Conservation (phyloP, 768 basidiomycete species). For the Exsudoporus frostii region DNA sequence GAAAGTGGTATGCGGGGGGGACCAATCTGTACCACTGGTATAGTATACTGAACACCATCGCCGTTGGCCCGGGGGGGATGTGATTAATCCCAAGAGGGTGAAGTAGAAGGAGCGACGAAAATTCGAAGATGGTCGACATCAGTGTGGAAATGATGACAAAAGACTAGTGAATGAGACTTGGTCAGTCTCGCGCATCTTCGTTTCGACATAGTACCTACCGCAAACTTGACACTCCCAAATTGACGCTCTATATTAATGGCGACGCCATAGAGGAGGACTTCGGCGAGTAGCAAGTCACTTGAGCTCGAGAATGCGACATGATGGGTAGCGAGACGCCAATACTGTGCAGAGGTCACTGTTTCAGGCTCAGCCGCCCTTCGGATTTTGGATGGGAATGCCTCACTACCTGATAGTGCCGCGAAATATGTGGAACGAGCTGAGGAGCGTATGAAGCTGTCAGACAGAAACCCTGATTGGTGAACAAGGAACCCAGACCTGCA, state of each 20-base stretch:
- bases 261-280: conserved; percentile 69
- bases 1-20: conserved; percentile 71
- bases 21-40: conserved; percentile 82
- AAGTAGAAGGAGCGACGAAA: conserved; percentile 61
- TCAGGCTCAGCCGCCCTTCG: conserved; percentile 31
- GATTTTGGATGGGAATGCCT: neutral
- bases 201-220: conserved; percentile 47
- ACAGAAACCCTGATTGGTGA: neutral
- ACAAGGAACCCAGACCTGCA: conserved; percentile 52
- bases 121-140: conserved; percentile 65
- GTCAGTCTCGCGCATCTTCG: neutral
- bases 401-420: conserved; percentile 81
- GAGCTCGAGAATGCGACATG: conserved; percentile 80
- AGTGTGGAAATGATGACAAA: conserved; percentile 68
- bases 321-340: conserved; percentile 78
- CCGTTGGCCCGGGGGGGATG: conserved; percentile 73
- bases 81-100: conserved; percentile 67
- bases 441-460: conserved; percentile 6
- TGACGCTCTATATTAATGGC: conserved; percentile 74
- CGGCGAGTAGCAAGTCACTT: conserved; percentile 77
- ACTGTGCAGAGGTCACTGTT: conserved; percentile 47
- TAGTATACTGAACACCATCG: conserved; percentile 72
- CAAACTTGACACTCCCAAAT: conserved; percentile 86
- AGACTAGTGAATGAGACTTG: conserved; percentile 48
- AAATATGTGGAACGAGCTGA: conserved; percentile 84